Evolutionary conservation across 176 grass and related monocot genomes (phyloP).

Genomic region (Musa acuminata): DNA sequence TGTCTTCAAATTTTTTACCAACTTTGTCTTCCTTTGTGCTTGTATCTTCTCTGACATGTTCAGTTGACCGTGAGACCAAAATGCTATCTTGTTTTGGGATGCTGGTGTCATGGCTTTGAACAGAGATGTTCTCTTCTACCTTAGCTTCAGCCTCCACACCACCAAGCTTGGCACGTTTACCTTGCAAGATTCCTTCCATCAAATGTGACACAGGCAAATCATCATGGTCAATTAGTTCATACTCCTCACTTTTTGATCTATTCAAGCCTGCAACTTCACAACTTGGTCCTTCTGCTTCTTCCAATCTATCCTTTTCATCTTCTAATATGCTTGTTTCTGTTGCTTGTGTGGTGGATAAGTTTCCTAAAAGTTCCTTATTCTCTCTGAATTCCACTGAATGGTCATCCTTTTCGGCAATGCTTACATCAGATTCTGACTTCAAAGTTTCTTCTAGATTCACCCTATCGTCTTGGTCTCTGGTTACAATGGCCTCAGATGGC

Average conservation of each 20-base stretch:
- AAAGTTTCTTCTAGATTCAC: background rate
- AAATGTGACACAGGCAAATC: slow-evolving; percentile 49
- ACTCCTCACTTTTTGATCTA: background rate
- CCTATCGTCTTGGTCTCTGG: background rate
- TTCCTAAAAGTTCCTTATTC: background rate
- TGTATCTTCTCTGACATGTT: slow-evolving; percentile 26
- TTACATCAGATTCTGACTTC: background rate
- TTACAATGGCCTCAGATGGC: background rate
- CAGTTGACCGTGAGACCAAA: slow-evolving; percentile 2
- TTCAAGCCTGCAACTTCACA: background rate
- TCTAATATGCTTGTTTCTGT: background rate
- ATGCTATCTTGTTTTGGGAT: slow-evolving; percentile 33
- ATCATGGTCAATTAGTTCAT: slow-evolving; percentile 34
- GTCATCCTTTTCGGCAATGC: background rate
- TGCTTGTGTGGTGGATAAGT: background rate
- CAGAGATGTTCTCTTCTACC: slow-evolving; percentile 29
- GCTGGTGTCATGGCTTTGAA: slow-evolving; percentile 7
- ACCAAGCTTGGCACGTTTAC: slow-evolving; percentile 26
- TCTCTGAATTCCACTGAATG: background rate
- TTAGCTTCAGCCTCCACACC: slow-evolving; percentile 29
- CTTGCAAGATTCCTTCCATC: slow-evolving; percentile 48
- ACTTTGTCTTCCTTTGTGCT: slow-evolving; percentile 22
- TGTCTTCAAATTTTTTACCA: slow-evolving; percentile 27
- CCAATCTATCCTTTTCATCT: background rate
- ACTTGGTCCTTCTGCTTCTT: background rate